Conservation (phyloP, 345 rosid species). For the Eutrema japonicum region DNA sequence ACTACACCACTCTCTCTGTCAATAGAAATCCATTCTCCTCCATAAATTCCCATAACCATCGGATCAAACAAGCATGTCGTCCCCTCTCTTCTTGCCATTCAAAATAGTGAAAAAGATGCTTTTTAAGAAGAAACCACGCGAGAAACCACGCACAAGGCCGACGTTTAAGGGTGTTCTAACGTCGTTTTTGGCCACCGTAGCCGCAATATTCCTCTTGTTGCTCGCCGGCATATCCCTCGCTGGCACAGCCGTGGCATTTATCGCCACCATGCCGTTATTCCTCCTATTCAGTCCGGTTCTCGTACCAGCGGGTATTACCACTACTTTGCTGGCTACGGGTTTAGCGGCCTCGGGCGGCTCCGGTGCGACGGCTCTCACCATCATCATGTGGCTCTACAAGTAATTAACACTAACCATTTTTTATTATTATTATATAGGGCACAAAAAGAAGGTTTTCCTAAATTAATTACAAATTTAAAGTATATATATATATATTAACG, state of each 20-base stretch:
- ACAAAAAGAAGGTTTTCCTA: background rate
- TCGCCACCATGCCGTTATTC: constrained; percentile 66
- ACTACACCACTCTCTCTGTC: constrained; percentile 17
- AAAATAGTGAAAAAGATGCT: background rate
- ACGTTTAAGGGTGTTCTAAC: constrained; percentile 10
- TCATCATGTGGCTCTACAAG: constrained; percentile 70
- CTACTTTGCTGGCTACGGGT: constrained; percentile 51
- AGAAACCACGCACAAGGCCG: background rate
- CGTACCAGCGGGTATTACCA: constrained; percentile 66
- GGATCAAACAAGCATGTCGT: background rate
- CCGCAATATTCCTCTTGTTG: constrained; percentile 64
- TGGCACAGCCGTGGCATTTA: constrained; percentile 61
- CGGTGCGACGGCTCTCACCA: constrained; percentile 56
- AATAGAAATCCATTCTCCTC: constrained; percentile 14
- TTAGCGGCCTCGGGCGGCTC: constrained; percentile 69
- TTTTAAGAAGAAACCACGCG: constrained; percentile 9
- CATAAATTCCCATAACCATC: constrained; percentile 18
- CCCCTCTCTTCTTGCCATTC: background rate
- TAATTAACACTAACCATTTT: constrained; percentile 21
- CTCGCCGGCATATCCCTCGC: constrained; percentile 66
- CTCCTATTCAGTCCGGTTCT: constrained; percentile 79
- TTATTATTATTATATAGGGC: background rate
- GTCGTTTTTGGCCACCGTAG: constrained; percentile 46
- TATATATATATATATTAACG: background rate
- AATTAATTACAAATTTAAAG: background rate